Evolutionary conservation across 371 early-diverging fungal genomes (phyloP).

Genomic region (Umbelopsis sp.): DNA sequence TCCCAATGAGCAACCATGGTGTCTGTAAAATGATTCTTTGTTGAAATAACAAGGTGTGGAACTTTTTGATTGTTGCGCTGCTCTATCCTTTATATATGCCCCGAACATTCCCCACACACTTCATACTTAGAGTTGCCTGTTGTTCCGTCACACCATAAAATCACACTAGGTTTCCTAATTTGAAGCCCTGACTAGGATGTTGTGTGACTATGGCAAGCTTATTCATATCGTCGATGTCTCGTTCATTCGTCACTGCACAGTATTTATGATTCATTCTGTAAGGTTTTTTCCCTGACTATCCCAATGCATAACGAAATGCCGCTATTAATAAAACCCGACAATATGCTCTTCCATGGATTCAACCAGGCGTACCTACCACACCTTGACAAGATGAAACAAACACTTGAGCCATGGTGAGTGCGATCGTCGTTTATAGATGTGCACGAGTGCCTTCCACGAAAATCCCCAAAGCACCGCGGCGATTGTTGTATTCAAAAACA

Average conservation of each 20-base stretch:
- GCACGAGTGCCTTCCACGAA: too few species aligned
- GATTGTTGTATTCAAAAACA: too few species aligned
- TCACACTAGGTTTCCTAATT: constrained; percentile 4
- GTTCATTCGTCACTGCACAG: too few species aligned
- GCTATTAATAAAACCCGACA: too few species aligned
- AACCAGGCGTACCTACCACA: too few species aligned
- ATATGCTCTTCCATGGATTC: too few species aligned
- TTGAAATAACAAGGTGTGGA: background rate
- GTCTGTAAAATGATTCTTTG: background rate
- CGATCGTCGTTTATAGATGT: too few species aligned
- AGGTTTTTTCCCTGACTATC: background rate
- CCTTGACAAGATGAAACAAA: too few species aligned
- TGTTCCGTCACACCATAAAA: constrained; percentile 2
- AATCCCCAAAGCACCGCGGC: too few species aligned
- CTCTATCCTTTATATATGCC: background rate
- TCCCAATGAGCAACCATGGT: constrained; percentile 10
- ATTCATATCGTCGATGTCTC: background rate
- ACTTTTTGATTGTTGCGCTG: background rate
- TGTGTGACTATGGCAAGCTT: constrained; percentile 11
- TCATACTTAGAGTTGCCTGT: constrained; percentile 10
- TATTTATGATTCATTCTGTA: background rate
- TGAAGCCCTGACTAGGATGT: background rate
- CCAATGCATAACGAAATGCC: too few species aligned
- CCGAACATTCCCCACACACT: constrained; percentile 7
- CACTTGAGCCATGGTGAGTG: too few species aligned